Conservation (phyloP, 2,329 filamentous ascomycete genomes). For the Phoma sp. region DNA sequence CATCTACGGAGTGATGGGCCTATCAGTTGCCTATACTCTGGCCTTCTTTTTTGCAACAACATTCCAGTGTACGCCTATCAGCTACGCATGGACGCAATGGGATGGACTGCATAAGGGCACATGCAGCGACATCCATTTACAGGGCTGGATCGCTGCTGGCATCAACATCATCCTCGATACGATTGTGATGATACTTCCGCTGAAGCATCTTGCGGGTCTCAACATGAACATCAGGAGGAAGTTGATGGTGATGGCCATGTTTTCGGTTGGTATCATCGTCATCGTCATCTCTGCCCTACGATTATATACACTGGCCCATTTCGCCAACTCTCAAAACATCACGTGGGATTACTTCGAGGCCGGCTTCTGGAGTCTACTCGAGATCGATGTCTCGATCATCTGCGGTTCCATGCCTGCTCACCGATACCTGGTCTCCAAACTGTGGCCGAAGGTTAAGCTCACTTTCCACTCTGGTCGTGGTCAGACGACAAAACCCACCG, state of each 20-base stretch:
- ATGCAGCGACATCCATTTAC: constrained; percentile 44
- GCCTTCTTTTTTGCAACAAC: constrained; percentile 57
- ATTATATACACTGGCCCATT: constrained; percentile 49
- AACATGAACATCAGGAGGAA: constrained; percentile 44
- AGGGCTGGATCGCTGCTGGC: constrained; percentile 39
- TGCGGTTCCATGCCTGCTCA: constrained; percentile 52
- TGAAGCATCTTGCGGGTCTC: constrained; percentile 38
- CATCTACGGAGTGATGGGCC: constrained; percentile 34
- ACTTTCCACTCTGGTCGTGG: constrained; percentile 19
- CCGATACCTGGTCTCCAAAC: constrained; percentile 21
- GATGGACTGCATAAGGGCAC: constrained; percentile 30
- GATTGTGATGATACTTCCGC: constrained; percentile 39
- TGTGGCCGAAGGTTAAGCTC: constrained; percentile 23
- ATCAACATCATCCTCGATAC: constrained; percentile 42
- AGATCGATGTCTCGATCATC: constrained; percentile 41
- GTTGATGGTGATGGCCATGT: constrained; percentile 46
- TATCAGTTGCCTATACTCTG: constrained; percentile 37
- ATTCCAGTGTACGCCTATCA: constrained; percentile 58
- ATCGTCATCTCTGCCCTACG: constrained; percentile 29
- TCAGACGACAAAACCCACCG: constrained; percentile 2
- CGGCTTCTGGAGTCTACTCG: constrained; percentile 50
- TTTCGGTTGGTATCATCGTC: constrained; percentile 44
- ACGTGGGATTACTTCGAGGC: constrained; percentile 49
- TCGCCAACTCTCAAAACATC: constrained; percentile 50
- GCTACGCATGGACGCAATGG: constrained; percentile 55